Percentiles rank a stretch among this genome's conserved stretches.
Evolutionary conservation across 306 rosid species (phyloP).

Genomic region (Fragaria ananassa): DNA sequence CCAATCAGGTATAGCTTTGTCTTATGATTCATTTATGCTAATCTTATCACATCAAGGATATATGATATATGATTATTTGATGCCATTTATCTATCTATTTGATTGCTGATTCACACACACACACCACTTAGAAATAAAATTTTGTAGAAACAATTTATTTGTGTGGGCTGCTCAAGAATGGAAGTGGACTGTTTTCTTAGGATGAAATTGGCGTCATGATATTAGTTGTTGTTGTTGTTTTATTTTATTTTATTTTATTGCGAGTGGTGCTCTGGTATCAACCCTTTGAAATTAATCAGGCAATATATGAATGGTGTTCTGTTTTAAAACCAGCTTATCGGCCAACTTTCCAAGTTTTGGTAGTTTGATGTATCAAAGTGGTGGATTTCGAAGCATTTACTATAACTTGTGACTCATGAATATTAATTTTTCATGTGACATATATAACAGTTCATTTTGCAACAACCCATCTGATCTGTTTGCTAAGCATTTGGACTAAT

Average conservation of each 20-base stretch:
- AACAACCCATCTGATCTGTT: neutral
- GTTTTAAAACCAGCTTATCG: neutral
- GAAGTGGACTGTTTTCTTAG: neutral
- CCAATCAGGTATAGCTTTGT: constrained; percentile 71
- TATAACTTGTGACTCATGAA: neutral
- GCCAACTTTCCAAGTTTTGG: neutral
- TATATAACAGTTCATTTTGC: neutral
- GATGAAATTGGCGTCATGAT: neutral
- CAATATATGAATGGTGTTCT: neutral
- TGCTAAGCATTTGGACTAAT: neutral
- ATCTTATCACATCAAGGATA: neutral
- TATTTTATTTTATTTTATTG: neutral
- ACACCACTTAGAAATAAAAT: neutral
- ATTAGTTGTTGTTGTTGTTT: no score
- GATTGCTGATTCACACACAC: neutral
- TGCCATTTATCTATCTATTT: neutral
- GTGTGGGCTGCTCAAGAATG: neutral
- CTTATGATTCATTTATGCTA: neutral
- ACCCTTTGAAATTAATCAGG: neutral
- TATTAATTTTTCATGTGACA: neutral
- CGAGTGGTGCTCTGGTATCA: neutral
- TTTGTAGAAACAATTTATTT: neutral
- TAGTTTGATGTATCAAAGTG: neutral
- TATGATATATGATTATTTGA: neutral
- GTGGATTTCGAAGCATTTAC: neutral